These are phyloP conservation scores for Cruciata laevipes DNA, from an alignment of 257 asterid species.

Conservation along the genomic window DNA sequence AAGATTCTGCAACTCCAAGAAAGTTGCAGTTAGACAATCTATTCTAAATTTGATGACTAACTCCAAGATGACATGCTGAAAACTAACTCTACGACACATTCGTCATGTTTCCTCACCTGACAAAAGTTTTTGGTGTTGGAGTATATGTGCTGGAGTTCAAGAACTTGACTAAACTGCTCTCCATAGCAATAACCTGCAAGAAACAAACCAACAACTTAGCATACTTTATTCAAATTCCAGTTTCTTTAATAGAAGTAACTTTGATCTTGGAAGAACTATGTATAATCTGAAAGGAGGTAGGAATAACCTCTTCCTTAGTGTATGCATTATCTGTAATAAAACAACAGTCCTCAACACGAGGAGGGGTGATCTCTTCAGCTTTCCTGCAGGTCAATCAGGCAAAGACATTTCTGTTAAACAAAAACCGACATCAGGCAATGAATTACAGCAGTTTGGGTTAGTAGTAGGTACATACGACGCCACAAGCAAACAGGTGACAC, in stretches of 20 bases:
- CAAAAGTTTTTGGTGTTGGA: constrained; percentile 72
- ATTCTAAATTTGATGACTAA: neutral
- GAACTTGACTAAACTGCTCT: constrained; percentile 52
- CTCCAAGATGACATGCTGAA: neutral
- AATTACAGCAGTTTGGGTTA: neutral
- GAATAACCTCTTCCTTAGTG: constrained; percentile 67
- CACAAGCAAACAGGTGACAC: constrained; percentile 82
- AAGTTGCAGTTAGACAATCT: neutral
- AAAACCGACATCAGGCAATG: neutral
- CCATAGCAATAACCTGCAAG: constrained; percentile 59
- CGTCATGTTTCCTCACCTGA: constrained; percentile 39
- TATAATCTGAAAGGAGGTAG: constrained; percentile 3
- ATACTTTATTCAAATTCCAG: neutral
- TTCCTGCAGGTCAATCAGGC: constrained; percentile 48
- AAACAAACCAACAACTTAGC: neutral
- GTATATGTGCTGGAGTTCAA: constrained; percentile 54
- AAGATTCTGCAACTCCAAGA: constrained; percentile 51
- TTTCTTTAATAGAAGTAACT: neutral
- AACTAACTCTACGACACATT: neutral
- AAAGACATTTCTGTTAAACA: constrained; percentile 12
- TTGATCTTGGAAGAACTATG: neutral
- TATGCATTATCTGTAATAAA: constrained; percentile 80
- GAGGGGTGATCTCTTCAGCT: constrained; percentile 76
- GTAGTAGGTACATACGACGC: constrained; percentile 56
- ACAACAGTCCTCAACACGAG: constrained; percentile 71